Evolutionary conservation across 164 flowering plant genomes (phyloP).

Genomic region (Warburgia ugandensis): DNA sequence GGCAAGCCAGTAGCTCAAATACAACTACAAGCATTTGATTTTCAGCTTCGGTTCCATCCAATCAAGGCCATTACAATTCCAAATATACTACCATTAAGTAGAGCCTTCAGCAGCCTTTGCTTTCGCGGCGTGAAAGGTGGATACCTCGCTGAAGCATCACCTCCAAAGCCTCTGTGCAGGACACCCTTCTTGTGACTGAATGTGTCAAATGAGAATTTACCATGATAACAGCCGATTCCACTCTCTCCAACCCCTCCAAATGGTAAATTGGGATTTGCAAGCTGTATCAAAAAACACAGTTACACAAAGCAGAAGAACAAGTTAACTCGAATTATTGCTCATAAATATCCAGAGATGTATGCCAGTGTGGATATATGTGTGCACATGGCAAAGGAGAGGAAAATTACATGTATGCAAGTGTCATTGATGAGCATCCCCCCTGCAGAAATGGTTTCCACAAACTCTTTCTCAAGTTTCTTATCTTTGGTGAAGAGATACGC

Average conservation of each 20-base stretch:
- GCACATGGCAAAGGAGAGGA: not conserved
- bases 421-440: constrained; percentile 84
- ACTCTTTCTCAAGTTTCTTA: constrained; percentile 62
- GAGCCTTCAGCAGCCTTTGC: constrained; percentile 48
- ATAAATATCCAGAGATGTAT: not conserved
- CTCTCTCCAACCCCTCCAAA: constrained; percentile 93
- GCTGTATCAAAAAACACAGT: constrained; percentile 64
- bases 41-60: constrained; percentile 16
- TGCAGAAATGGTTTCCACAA: constrained; percentile 53
- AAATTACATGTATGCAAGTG: constrained; percentile 54
- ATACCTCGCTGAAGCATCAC: constrained; percentile 64
- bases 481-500: constrained; percentile 80
- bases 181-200: constrained; percentile 90
- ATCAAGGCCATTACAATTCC: constrained; percentile 41
- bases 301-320: not conserved
- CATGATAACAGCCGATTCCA: constrained; percentile 86
- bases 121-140: constrained; percentile 70
- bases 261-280: constrained; percentile 44
- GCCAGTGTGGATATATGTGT: not conserved
- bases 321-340: not conserved
- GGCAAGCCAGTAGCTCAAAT: not conserved
- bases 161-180: constrained; percentile 42
- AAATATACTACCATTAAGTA: constrained; percentile 38
- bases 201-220: constrained; percentile 78
- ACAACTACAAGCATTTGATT: not conserved